These are phyloP conservation scores for Nakaseomyces bracarensis DNA, from an alignment of 1,139 yeast species.

Conservation along the genomic window DNA sequence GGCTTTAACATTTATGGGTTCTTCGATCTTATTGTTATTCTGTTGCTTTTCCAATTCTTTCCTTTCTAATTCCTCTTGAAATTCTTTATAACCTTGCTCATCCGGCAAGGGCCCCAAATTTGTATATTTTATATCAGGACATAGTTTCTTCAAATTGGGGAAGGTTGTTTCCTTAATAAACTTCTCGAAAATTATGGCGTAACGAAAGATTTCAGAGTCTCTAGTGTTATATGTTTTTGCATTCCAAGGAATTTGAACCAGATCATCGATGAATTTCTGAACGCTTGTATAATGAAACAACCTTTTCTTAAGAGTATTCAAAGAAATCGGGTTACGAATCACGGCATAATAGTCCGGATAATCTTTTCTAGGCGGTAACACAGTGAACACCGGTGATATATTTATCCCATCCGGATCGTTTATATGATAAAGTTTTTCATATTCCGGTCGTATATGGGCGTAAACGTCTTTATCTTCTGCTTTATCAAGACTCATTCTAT, in stretches of 20 bases:
- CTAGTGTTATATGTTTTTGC: constrained; percentile 76
- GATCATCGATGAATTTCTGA: constrained; percentile 63
- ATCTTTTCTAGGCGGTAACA: constrained; percentile 44
- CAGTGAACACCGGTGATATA: constrained; percentile 43
- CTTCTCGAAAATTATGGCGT: constrained; percentile 63
- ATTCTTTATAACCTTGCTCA: constrained; percentile 27
- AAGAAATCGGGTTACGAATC: constrained; percentile 63
- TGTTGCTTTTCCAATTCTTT: constrained; percentile 8
- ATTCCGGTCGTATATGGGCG: constrained; percentile 18
- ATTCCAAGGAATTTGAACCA: constrained; percentile 83
- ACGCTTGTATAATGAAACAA: constrained; percentile 46
- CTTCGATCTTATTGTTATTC: neutral
- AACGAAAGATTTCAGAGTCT: constrained; percentile 56
- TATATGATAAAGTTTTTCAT: constrained; percentile 35
- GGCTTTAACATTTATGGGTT: constrained; percentile 10
- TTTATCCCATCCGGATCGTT: constrained; percentile 38
- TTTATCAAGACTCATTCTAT: constrained; percentile 1
- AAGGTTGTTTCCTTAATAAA: constrained; percentile 48
- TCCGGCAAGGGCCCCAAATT: constrained; percentile 68
- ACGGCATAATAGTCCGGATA: constrained; percentile 67
- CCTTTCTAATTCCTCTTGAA: constrained; percentile 7
- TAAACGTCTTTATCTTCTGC: constrained; percentile 11
- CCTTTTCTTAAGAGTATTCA: constrained; percentile 52
- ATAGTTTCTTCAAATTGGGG: constrained; percentile 40
- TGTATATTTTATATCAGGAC: constrained; percentile 48